Percentiles rank a stretch among this genome's conserved stretches.
Conservation (phyloP, 768 basidiomycete genomes). For the Russula dissimulans region DNA sequence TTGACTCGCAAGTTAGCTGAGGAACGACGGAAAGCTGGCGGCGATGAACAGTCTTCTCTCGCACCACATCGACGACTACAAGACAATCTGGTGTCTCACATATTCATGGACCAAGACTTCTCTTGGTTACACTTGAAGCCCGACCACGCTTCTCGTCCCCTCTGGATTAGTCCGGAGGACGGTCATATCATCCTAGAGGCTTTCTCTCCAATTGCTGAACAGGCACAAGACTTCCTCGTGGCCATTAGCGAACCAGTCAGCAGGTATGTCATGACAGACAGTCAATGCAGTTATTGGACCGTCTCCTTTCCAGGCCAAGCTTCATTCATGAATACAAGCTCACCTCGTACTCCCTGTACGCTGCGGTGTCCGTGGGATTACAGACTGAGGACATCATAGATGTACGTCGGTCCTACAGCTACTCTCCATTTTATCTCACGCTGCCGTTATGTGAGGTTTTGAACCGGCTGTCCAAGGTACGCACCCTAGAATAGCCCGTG, state of each 20-base stretch:
- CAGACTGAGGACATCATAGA: constrained; percentile 98
- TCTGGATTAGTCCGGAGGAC: constrained; percentile 94
- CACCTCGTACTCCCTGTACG: constrained; percentile 95
- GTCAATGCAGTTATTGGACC: constrained; percentile 26
- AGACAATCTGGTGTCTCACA: constrained; percentile 68
- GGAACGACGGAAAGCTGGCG: constrained; percentile 38
- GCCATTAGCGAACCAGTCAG: constrained; percentile 98
- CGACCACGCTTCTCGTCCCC: constrained; percentile 85
- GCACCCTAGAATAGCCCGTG: constrained; percentile 13
- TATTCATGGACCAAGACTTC: constrained; percentile 80
- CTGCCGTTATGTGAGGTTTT: constrained; percentile 43
- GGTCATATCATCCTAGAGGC: constrained; percentile 94
- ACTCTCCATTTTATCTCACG: constrained; percentile 28
- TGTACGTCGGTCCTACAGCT: constrained; percentile 40
- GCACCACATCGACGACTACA: constrained; percentile 64
- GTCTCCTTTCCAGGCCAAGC: constrained; percentile 56
- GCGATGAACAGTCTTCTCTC: constrained; percentile 39
- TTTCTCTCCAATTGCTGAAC: constrained; percentile 94
- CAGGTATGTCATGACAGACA: constrained; percentile 51
- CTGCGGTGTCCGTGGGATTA: constrained; percentile 95
- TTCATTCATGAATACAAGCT: constrained; percentile 99
- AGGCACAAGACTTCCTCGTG: constrained; percentile 96
- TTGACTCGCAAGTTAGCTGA: constrained; percentile 71
- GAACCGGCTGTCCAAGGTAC: constrained; percentile 71
- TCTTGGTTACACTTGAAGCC: constrained; percentile 79